A percentile compares a stretch with the other conserved stretches of the same genome.
These are phyloP conservation scores for Fusarium mundagurra DNA, from an alignment of 2,329 filamentous ascomycete genomes.

Conservation along the genomic window DNA sequence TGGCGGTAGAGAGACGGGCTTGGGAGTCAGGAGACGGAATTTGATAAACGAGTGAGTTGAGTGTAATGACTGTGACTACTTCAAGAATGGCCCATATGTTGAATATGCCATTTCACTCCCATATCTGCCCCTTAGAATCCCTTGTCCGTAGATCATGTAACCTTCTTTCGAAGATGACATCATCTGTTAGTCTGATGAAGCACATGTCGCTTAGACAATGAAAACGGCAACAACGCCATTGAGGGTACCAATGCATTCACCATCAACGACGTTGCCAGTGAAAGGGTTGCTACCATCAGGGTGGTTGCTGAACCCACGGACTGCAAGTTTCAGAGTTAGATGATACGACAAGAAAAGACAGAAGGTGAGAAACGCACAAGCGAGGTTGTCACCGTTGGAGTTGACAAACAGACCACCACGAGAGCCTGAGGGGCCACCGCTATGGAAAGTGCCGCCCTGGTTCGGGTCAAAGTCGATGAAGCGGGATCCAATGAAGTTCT, in stretches of 20 bases:
- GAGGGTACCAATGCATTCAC: not conserved
- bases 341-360: fast-evolving
- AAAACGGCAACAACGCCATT: not conserved
- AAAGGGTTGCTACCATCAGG: not conserved
- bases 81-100: not conserved
- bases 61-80: not conserved
- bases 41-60: too few relatives aligned
- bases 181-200: fast-evolving
- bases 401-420: slow-evolving; percentile 4
- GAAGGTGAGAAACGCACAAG: not conserved
- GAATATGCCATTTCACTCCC: not conserved
- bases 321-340: not conserved
- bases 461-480: slow-evolving; percentile 2
- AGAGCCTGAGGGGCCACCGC: not conserved
- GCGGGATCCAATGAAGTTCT: slow-evolving; percentile 3
- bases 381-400: not conserved
- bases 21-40: not conserved
- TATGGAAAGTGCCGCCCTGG: slow-evolving; percentile 1
- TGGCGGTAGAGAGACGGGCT: not conserved
- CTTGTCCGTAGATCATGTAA: fast-evolving
- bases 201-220: not conserved
- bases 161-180: fast-evolving
- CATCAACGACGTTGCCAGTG: not conserved
- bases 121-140: too few relatives aligned
- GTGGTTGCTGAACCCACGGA: not conserved